Conservation (phyloP, 106 monocot genomes). For the Agapanthus africanus region DNA sequence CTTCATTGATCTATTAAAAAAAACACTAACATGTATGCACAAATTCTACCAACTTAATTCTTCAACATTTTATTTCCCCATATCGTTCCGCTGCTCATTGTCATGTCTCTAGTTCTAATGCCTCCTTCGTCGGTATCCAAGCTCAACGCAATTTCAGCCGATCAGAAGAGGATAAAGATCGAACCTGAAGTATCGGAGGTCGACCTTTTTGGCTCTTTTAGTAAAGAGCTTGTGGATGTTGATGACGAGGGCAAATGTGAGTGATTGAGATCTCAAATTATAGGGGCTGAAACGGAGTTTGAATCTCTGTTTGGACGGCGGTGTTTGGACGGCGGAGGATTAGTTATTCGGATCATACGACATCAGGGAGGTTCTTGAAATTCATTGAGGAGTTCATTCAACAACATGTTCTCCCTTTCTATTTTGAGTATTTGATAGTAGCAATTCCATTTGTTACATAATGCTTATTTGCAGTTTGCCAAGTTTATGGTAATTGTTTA, state of each 20-base stretch:
- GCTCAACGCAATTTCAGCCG: too few species aligned
- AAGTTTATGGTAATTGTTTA: too few species aligned
- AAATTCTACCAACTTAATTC: too few species aligned
- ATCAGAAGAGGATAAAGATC: background rate
- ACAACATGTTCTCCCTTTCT: conserved; percentile 42
- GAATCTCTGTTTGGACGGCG: conserved; percentile 44
- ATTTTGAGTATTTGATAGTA: conserved; percentile 19
- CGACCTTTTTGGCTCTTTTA: conserved; percentile 2
- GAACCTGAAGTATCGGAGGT: background rate
- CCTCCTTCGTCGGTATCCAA: too few species aligned
- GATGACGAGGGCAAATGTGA: conserved; percentile 20
- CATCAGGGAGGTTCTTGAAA: conserved; percentile 56
- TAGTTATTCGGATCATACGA: conserved; percentile 61
- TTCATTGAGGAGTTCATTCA: conserved; percentile 44
- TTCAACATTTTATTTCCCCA: too few species aligned
- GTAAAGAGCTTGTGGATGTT: background rate
- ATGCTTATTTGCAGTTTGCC: too few species aligned
- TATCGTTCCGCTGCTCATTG: too few species aligned
- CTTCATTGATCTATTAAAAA: too few species aligned
- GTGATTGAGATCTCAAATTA: conserved; percentile 43
- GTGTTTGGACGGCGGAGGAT: conserved; percentile 51
- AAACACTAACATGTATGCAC: too few species aligned
- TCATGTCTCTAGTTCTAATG: too few species aligned
- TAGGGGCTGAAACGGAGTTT: conserved; percentile 44
- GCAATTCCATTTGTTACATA: too few species aligned